Evolutionary conservation across 352 stramenopile species (phyloP), one percentile per base, ranked within the genome.

Genomic region (Phytopythium boreale): DNA sequence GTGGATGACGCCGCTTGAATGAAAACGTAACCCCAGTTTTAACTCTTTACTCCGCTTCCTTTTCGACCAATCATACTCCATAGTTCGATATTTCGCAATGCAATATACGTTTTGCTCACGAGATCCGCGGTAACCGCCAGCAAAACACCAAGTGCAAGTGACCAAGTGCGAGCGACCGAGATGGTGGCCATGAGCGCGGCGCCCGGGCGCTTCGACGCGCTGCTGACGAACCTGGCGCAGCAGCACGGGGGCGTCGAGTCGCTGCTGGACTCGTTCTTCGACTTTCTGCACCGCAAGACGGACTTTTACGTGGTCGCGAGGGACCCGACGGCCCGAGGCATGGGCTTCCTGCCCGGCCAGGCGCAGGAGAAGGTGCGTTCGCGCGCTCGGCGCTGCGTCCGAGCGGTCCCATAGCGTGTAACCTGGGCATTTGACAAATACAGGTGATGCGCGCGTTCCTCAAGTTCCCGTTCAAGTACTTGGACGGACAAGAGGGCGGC

Each of bases 251-350:
- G 95, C 43, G 99, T 99, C 66, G 97, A 99, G 68, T 90, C 92
- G 24, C 76, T 99, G 43, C 81, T 99, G 61, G 93, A 99, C 67
- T 97, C 90, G 22, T 95, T 99, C 64, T 99, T 99, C 70, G 96
- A 93, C 41, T 99, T 99, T 63, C 71, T 99, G 59, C 84, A 97
- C 62, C 93, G 97, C 43, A 99, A 99, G 70, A 99, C 97, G 19
- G 97, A 99, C 80, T 99, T 99, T 72, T 99, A 98, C 78, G 80
- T 80, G 26, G 79, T 90, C 53, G 76, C 82, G 39, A 68, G 64
- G 31, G 75, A 92, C 61, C 84, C 84, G 3, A 64, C 17, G 37
- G 62, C 36, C 17, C 67, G 72, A 43, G 72, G 72, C 50, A 91
- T 92, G 80, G 84, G 82, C 15, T 94, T 92, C 63, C 47, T 72